phyloP scores from a whole-genome alignment of 176 grass and related monocot species.

The Coix lacrymajobi region DNA sequence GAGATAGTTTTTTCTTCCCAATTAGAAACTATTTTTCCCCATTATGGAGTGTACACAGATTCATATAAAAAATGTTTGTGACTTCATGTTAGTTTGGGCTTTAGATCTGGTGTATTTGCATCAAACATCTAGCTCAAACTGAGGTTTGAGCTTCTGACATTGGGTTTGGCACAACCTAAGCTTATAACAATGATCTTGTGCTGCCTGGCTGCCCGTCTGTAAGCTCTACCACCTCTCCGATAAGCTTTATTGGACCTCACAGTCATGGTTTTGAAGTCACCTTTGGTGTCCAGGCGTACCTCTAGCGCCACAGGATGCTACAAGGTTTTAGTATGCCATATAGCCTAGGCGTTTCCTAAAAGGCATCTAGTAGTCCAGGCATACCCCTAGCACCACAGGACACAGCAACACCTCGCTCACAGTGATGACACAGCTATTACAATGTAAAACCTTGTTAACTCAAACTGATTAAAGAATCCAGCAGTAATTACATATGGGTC shows the following conservation, averaged over 20 bases:
- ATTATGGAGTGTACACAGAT: background rate
- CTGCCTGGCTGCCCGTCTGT: too few species aligned
- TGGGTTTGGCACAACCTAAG: background rate
- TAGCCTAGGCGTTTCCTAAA: background rate
- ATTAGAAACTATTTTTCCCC: background rate
- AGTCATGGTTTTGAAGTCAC: background rate
- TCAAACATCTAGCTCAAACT: background rate
- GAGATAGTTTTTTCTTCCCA: background rate
- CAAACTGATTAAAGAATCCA: background rate
- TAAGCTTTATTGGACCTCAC: background rate
- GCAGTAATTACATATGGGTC: background rate
- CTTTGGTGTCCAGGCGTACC: background rate
- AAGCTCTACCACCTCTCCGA: background rate
- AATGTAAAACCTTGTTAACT: background rate
- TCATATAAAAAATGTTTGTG: background rate
- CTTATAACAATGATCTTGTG: too few species aligned
- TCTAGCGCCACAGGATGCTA: background rate
- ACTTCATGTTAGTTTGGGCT: background rate
- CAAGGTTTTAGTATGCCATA: background rate
- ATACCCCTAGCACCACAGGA: background rate
- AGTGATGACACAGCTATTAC: background rate
- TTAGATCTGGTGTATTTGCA: background rate
- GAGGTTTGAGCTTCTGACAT: background rate
- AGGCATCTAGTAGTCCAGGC: background rate
- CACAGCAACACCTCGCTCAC: background rate